Percentiles rank a stretch among this genome's conserved stretches.
phyloP scores from a whole-genome alignment of 1,284 basidiomycete species.

The Cronartium quercuum region DNA sequence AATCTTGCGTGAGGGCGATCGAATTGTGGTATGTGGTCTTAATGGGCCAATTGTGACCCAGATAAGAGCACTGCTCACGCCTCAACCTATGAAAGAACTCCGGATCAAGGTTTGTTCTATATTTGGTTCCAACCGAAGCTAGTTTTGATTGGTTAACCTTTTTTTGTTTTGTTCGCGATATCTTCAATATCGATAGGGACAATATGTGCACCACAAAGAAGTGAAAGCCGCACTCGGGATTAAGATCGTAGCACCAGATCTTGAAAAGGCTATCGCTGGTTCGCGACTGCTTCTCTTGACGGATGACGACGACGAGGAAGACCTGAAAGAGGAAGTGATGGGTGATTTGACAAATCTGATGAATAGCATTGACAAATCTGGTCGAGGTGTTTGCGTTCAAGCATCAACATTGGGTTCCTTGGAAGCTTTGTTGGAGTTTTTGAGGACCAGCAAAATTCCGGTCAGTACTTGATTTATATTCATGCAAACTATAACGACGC shows the following conservation, averaged over 20 bases:
- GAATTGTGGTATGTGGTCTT: conserved; percentile 91
- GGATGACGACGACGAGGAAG: conserved; percentile 93
- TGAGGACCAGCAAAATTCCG: conserved; percentile 91
- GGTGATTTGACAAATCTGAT: conserved; percentile 84
- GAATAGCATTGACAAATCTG: conserved; percentile 88
- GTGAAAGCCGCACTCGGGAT: conserved; percentile 97
- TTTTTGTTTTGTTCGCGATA: background rate
- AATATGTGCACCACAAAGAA: conserved; percentile 95
- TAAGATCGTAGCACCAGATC: conserved; percentile 89
- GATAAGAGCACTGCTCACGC: conserved; percentile 86
- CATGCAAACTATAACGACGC: background rate
- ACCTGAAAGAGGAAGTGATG: conserved; percentile 92
- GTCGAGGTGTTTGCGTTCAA: conserved; percentile 93
- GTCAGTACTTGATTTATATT: conserved; percentile 42
- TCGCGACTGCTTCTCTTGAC: conserved; percentile 85
- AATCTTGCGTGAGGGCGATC: conserved; percentile 83
- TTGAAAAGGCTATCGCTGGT: conserved; percentile 98
- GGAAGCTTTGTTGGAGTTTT: conserved; percentile 93
- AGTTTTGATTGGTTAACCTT: background rate
- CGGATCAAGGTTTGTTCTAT: conserved; percentile 71
- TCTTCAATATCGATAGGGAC: conserved; percentile 57
- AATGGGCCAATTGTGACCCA: conserved; percentile 98
- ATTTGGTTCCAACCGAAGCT: background rate
- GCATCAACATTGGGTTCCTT: conserved; percentile 95
- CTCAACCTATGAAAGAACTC: conserved; percentile 90